Evolutionary conservation across 768 basidiomycete genomes (phyloP), one percentile per base, ranked within the genome.

Genomic region (Lactarius evosmus): DNA sequence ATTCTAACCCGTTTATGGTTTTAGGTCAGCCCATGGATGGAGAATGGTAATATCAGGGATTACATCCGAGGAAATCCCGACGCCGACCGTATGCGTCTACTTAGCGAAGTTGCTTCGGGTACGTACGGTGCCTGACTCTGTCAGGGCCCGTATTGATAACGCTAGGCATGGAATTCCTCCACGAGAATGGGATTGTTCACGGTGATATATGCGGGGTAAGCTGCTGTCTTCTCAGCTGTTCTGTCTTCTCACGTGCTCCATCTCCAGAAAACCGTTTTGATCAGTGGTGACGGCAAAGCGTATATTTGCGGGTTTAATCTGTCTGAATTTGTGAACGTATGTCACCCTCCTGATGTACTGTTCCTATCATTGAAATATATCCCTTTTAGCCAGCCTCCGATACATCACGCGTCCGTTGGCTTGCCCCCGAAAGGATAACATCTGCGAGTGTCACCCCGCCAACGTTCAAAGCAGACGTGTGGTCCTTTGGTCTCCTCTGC

Each of bases 11-110:
- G 2, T 19, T 40, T 60, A 8, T 19, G 54, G 16, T 59, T 56
- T 30, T 57, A 81, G 78, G 79, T 82, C 59, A 78, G 76, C 44
- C 79, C 80, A 5, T 80, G 77, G 77, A 79, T 80, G 76, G 73
- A 76, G 27, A 75, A 80, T 60, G 77, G 78, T 12, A 78, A 78
- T 22, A 74, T 75, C 2, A 66, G 77, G 19, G 63, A 67, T 0
- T 81, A 79, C 68, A 61, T 80, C 17, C 70, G 70, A 29, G 67
- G 63, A 44, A 63, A 72, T 63, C 73, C 76, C 1, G 61, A 71
- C 16, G 74, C 64, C 7, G 75, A 80, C 56, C 75, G 78, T 7
- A 50, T 78, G 61, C 74, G 72, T 49, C 65, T 82, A n/a, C 68
- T 80, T 32, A 68, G 62, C 52, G 78, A 79, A 52, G 73, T 75